Conservation (phyloP, 306 rosid species). For the Cyclanthera cordifolia region DNA sequence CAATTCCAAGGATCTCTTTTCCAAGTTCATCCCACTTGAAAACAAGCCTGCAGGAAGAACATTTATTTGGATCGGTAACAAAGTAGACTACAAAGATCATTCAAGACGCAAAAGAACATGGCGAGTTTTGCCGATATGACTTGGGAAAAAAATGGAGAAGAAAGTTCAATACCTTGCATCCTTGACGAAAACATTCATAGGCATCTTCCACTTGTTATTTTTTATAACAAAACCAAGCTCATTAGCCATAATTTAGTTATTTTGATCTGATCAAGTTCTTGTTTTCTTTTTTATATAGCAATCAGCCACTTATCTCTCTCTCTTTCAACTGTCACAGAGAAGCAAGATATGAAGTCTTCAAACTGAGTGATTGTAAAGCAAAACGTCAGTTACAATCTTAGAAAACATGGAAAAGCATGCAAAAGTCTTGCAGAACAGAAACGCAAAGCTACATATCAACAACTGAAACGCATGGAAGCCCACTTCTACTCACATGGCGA, state of each 20-base stretch:
- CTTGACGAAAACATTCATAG: slow-evolving; percentile 72
- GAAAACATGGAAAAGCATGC: not conserved
- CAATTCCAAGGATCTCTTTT: slow-evolving; percentile 70
- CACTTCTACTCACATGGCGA: not conserved
- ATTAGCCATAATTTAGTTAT: not conserved
- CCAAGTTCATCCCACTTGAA: slow-evolving; percentile 66
- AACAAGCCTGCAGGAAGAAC: slow-evolving; percentile 36
- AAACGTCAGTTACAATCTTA: slow-evolving; percentile 2
- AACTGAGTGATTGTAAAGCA: not conserved
- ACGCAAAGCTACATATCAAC: not conserved
- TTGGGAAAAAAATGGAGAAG: not conserved
- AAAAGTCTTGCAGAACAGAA: not conserved
- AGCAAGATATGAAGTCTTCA: slow-evolving; percentile 1
- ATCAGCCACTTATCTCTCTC: not conserved
- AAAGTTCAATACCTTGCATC: slow-evolving; percentile 52
- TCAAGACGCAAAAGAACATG: not conserved
- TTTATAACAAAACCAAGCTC: slow-evolving; percentile 4
- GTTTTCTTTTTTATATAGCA: not conserved
- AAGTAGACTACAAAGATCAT: not conserved
- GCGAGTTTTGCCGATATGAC: not conserved
- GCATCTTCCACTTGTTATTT: slow-evolving; percentile 43
- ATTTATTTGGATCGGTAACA: not conserved
- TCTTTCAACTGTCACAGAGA: not conserved
- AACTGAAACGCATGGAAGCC: slow-evolving; percentile 1
- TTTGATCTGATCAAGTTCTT: not conserved